Base-by-base conservation (phyloP, 1,139 yeast species). In the Protomyces gravidus region DNA sequence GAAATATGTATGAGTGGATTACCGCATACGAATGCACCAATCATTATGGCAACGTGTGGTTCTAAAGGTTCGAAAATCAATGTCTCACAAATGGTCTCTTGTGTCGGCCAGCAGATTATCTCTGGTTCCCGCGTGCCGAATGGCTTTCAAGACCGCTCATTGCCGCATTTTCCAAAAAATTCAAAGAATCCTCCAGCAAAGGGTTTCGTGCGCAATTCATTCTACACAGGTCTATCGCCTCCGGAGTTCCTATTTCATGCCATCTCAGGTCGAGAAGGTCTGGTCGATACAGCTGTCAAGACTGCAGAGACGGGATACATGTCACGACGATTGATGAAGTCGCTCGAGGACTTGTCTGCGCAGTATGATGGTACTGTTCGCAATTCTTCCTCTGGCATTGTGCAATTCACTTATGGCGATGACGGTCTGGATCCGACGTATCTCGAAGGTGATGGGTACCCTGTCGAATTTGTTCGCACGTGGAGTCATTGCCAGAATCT, bases 71-170 rank as follows among this genome's bases (percentile, higher is more conserved):
- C 98, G 45, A 89, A 97, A 0, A 81, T 94, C 66, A 94, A 94
- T 73, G 98, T 94, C 48, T 92, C 98, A 9, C 99, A 94, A 76
- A 94, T 94, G 99, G 98, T 94, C 79, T 98, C 99, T 0, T 97
- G 94, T 71, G 99, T 94, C 53, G 99, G 99, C 62, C 99, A 94
- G 75, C 99, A 94, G 73, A 94, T 94, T 77, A 94, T 94, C 68
- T 84, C 96, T 3, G 99, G 99, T 73, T 87, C 88, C 71, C 96
- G 99, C 80, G 98, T 94, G 66, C 98, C 98, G 21, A 96, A 94
- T 79, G 99, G 99, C 27, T 94, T 94, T 79, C 98, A 94, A 73
- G 97, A 94, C 74, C 84, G 99, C 74, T 89, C 98, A 0, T 77
- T 94, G 65, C 99, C 99, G 9, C 99, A 94, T 76, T 94, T 94